These are phyloP conservation scores for Pseudogymnoascus sp. DNA, from an alignment of 2,329 filamentous ascomycete genomes.

Conservation along the genomic window DNA sequence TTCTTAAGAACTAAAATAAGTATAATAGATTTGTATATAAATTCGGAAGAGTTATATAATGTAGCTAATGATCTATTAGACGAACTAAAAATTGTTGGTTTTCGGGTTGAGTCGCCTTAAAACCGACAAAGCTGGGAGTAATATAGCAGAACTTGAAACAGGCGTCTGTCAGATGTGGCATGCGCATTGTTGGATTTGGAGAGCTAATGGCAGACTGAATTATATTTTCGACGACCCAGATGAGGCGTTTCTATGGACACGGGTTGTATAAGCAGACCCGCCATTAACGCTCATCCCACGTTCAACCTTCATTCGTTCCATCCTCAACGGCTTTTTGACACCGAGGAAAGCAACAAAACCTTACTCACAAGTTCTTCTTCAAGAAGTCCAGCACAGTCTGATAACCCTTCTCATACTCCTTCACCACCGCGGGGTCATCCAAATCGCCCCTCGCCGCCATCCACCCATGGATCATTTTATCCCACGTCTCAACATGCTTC, in stretches of 20 bases:
- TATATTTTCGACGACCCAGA: constrained; percentile 2
- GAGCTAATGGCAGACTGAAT: not conserved
- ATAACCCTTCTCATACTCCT: constrained; percentile 44
- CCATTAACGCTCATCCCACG: not conserved
- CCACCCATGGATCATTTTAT: constrained; percentile 49
- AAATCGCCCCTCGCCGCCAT: constrained; percentile 48
- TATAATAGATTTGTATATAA: too few relatives aligned
- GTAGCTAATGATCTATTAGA: too few relatives aligned
- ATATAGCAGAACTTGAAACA: not conserved
- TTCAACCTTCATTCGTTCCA: not conserved
- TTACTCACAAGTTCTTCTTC: constrained; percentile 32
- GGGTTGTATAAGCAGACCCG: not conserved
- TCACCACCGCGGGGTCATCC: constrained; percentile 36
- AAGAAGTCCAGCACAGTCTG: constrained; percentile 38
- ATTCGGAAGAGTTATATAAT: too few relatives aligned
- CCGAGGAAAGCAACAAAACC: constrained; percentile 12
- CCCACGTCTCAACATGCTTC: constrained; percentile 43
- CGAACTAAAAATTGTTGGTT: too few relatives aligned
- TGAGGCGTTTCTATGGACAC: not conserved
- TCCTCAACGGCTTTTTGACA: not conserved
- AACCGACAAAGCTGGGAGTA: too few relatives aligned
- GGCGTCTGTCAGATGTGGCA: not conserved
- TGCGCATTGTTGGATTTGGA: not conserved
- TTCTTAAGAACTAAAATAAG: too few relatives aligned
- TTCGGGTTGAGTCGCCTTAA: too few relatives aligned